Evolutionary conservation across 2,329 filamentous ascomycete genomes (phyloP).

Genomic region (Calonectria pteridis): DNA sequence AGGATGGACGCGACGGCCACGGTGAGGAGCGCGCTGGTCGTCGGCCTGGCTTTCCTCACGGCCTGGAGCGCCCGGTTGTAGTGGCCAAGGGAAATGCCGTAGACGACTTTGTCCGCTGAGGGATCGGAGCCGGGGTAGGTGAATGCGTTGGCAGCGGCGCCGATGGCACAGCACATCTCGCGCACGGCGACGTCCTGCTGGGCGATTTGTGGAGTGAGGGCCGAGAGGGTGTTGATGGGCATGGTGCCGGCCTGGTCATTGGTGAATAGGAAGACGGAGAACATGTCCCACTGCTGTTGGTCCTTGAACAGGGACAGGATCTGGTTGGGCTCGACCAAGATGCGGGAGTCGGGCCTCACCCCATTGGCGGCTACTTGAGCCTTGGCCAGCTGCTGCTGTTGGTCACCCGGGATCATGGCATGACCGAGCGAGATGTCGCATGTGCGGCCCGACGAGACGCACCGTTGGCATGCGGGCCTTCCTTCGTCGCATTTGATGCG

Average conservation of each 20-base stretch:
- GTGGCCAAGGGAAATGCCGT: slow-evolving; percentile 30
- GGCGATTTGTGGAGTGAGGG: slow-evolving; percentile 38
- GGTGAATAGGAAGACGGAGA: slow-evolving; percentile 35
- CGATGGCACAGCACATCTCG: slow-evolving; percentile 38
- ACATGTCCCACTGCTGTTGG: slow-evolving; percentile 40
- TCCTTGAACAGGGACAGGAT: slow-evolving; percentile 33
- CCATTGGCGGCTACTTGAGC: neutral
- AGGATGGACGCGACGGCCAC: slow-evolving; percentile 38
- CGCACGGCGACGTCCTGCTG: slow-evolving; percentile 32
- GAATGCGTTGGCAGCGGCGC: slow-evolving; percentile 32
- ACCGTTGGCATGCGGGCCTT: slow-evolving; percentile 35
- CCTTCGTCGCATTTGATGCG: slow-evolving; percentile 43
- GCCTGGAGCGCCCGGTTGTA: slow-evolving; percentile 37
- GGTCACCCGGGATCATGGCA: neutral
- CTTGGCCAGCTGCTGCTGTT: neutral
- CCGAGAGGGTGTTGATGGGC: slow-evolving; percentile 33
- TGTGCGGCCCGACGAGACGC: slow-evolving; percentile 23
- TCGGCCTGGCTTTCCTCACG: slow-evolving; percentile 13
- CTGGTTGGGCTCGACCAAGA: slow-evolving; percentile 30
- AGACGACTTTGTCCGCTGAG: slow-evolving; percentile 23
- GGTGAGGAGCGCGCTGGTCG: slow-evolving; percentile 19
- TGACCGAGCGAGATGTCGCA: slow-evolving; percentile 30
- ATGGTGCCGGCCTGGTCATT: slow-evolving; percentile 34
- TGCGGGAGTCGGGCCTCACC: slow-evolving; percentile 26
- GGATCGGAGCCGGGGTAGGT: slow-evolving; percentile 21